Percentiles rank a stretch among this genome's conserved stretches.
Conservation (phyloP, 2,329 filamentous ascomycete genomes). For the Diaporthe citriasiana region DNA sequence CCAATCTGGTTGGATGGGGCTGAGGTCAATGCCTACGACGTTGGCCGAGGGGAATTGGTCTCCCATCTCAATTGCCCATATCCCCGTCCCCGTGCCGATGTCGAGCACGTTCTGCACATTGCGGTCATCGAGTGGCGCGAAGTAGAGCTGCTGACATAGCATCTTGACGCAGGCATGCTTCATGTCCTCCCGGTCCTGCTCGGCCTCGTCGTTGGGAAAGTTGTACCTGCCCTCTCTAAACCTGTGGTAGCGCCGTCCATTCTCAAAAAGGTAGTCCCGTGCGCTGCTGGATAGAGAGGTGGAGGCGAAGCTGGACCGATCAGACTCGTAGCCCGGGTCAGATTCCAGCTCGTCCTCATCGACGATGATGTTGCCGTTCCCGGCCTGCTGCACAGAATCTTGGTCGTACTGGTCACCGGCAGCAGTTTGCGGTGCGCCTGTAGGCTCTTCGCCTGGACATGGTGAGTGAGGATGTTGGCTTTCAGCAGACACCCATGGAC, state of each 20-base stretch:
- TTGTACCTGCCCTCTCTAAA: slow-evolving; percentile 69
- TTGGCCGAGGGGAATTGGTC: slow-evolving; percentile 58
- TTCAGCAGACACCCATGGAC: neutral
- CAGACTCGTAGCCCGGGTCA: slow-evolving; percentile 51
- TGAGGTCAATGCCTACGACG: slow-evolving; percentile 59
- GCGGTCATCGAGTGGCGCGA: slow-evolving; percentile 62
- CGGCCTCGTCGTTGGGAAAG: slow-evolving; percentile 72
- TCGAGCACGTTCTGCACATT: slow-evolving; percentile 67
- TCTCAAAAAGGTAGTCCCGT: slow-evolving; percentile 67
- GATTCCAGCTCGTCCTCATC: slow-evolving; percentile 48
- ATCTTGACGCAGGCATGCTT: slow-evolving; percentile 67
- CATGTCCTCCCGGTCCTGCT: slow-evolving; percentile 71
- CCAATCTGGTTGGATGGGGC: slow-evolving; percentile 61
- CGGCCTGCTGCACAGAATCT: slow-evolving; percentile 47
- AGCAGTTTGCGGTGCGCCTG: neutral
- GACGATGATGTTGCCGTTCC: slow-evolving; percentile 48
- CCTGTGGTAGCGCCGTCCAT: slow-evolving; percentile 71
- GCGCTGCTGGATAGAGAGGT: slow-evolving; percentile 55
- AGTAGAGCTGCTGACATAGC: slow-evolving; percentile 64
- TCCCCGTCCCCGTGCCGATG: slow-evolving; percentile 71
- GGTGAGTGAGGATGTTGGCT: neutral
- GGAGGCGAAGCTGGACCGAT: slow-evolving; percentile 48
- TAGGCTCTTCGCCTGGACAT: neutral
- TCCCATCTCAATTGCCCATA: slow-evolving; percentile 70
- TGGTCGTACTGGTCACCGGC: slow-evolving; percentile 39